Evolutionary conservation across 176 grass and related monocot genomes (phyloP), one percentile per base, ranked within the genome.

Genomic region (Oryza brachyantha): DNA sequence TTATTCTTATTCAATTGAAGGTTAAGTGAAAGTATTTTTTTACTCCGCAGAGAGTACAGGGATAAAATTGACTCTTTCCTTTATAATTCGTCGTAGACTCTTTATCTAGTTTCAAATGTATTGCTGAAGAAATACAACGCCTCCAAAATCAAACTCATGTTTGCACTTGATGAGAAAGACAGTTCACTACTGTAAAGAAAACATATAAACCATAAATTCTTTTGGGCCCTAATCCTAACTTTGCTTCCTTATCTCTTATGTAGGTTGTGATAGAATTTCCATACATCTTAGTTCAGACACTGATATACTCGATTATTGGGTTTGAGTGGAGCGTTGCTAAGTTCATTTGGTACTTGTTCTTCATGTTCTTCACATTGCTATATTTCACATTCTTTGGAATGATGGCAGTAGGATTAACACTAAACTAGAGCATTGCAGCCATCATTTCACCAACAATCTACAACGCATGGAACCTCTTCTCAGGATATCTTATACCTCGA

Each of bases 301-400:
- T 97, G 70, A 17, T 91, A 81, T 97, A 93, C 66, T 73, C 81
- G 3, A 91, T 97, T 91, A 91, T 93, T 74, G 91, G 84, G 52
- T 91, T 93, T 55, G 91, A 93, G 43, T 97, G 93, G 93, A 91
- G 77, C 1, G 91, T 54, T 61, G 86, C 73, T 32, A 97, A 93
- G 81, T 97, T 97, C 88, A 84, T 97, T 36, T 94, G 91, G 89
- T 94, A 92, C 71, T 7, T 94, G 25, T 97, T 94, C 87, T 97
- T 97, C 86, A 97, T 94, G 91, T 97, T 89, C 89, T 90, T 94
- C 81, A 91, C 91, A 6, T 64, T 97, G 54, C 86, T 91, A 12
- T 97, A 97, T 77, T 93, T 91, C 81, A 97, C 91, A 19, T 92
- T 90, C 75, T 97, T 94, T 8, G 94, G 91, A 10, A 97, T 97